These are phyloP conservation scores for Lactifluus piperatus DNA, from an alignment of 768 basidiomycete genomes.

Conservation along the genomic window DNA sequence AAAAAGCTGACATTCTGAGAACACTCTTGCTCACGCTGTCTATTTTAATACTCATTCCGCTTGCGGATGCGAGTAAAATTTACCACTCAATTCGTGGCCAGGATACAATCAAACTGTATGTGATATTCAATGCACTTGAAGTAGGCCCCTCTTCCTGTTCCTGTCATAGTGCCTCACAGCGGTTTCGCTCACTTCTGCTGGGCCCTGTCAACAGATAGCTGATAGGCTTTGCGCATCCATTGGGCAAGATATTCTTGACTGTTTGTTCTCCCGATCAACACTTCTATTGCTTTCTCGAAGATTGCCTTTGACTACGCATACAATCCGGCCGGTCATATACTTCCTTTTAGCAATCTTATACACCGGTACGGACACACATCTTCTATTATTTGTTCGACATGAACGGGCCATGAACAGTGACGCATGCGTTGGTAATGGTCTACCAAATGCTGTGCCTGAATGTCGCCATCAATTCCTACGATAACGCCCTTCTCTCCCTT, in stretches of 20 bases:
- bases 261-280: slow-evolving; percentile 89
- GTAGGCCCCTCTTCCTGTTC: slow-evolving; percentile 37
- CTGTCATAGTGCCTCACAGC: not conserved
- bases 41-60: slow-evolving; percentile 61
- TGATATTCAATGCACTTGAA: slow-evolving; percentile 97
- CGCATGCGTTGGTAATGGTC: slow-evolving; percentile 89
- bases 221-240: slow-evolving; percentile 93
- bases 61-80: slow-evolving; percentile 95
- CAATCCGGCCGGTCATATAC: slow-evolving; percentile 74
- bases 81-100: slow-evolving; percentile 97
- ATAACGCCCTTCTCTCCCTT: slow-evolving; percentile 88
- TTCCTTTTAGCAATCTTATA: slow-evolving; percentile 78
- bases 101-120: slow-evolving; percentile 97
- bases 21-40: slow-evolving; percentile 67
- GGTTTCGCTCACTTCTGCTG: not conserved
- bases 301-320: slow-evolving; percentile 50
- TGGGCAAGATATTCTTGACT: slow-evolving; percentile 95
- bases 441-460: slow-evolving; percentile 93
- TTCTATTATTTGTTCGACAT: not conserved
- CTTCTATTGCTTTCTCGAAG: slow-evolving; percentile 62
- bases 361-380: slow-evolving; percentile 46
- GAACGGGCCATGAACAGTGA: slow-evolving; percentile 40
- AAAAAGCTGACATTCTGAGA: slow-evolving; percentile 89
- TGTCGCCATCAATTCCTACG: slow-evolving; percentile 97
- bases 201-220: slow-evolving; percentile 55